phyloP scores from a whole-genome alignment of 192 early-diverging fungal species.

The Backusella mclennaniae region DNA sequence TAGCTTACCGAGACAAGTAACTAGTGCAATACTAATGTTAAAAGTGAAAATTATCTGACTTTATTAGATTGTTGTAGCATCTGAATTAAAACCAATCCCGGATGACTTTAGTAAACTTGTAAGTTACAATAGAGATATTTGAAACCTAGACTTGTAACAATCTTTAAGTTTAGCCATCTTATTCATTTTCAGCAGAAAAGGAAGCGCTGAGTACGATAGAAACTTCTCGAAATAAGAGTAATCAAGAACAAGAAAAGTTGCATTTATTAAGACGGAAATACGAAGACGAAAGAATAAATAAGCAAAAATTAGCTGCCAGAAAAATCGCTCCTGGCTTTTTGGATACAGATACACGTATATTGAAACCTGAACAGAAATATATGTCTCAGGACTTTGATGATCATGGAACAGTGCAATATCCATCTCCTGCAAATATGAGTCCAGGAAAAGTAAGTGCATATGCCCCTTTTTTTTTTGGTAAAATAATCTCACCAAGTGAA shows the following conservation, averaged over 20 bases:
- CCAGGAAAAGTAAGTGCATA: constrained; percentile 2
- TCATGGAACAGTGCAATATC: neutral
- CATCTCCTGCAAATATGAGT: neutral
- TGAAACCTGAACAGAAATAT: constrained; percentile 38
- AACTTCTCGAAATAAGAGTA: constrained; percentile 28
- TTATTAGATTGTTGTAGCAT: constrained; percentile 21
- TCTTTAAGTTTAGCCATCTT: constrained; percentile 18
- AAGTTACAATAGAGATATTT: neutral
- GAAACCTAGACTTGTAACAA: neutral
- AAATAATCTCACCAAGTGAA: neutral
- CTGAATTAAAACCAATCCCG: constrained; percentile 28
- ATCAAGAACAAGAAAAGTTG: constrained; percentile 29
- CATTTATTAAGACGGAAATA: constrained; percentile 36
- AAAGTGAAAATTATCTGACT: neutral
- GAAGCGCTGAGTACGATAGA: constrained; percentile 45
- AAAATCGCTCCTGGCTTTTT: constrained; percentile 67
- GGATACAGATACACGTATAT: constrained; percentile 57
- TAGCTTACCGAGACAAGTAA: constrained; percentile 34
- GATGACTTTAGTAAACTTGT: constrained; percentile 35
- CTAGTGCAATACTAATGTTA: neutral
- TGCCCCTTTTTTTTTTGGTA: neutral
- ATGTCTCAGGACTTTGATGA: neutral
- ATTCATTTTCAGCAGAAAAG: constrained; percentile 57
- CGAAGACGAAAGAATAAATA: constrained; percentile 42
- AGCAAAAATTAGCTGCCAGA: constrained; percentile 49